Evolutionary conservation across 805 yeast species (phyloP), one percentile per base, ranked within the genome.

Genomic region (Saturnispora sekii): DNA sequence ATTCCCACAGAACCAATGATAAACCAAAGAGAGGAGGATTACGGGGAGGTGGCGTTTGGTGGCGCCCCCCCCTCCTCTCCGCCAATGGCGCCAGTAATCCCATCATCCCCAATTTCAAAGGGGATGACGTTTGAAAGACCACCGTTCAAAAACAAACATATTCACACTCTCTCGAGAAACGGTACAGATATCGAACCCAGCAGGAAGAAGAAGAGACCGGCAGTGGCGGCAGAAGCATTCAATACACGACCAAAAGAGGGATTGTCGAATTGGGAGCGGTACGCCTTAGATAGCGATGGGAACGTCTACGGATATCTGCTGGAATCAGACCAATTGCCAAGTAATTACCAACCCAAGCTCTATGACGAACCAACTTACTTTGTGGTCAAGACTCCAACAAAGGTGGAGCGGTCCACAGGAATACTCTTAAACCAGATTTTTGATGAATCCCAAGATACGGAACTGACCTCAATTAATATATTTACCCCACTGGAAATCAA

Each of bases 211-310:
- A 61, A 58, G 12, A 29, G 30, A 14, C 14, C 14, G 32, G 14
- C 4, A 34, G 16, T 33, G 15, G 18, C 12, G 34, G 26, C 7
- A 8, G 26, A 21, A 21, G 26, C 26, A 5, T 21, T 21, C 26
- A 21, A 21, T 21, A 21, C 26, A 21, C 26, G 26, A 6, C 26
- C 26, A 21, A 21, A 21, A 21, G 26, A 5, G 26, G 5, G 5
- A 8, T 21, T 8, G 26, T 21, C 26, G 26, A 21, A 21, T 21
- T 21, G 26, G 26, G 26, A 21, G 26, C 26, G 26, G 8, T 21
- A 21, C 49, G 80, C 79, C 0, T 64, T 76, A 28, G 81, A 76
- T 51, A 62, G 66, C 42, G 73, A 73, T 44, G 67, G 67, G 8
- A 53, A 62, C 37, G 67, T 64, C 3, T 61, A 55, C 38, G 69